Base-by-base conservation (phyloP, 495 filamentous ascomycete species). In the Penicillium silybi region DNA sequence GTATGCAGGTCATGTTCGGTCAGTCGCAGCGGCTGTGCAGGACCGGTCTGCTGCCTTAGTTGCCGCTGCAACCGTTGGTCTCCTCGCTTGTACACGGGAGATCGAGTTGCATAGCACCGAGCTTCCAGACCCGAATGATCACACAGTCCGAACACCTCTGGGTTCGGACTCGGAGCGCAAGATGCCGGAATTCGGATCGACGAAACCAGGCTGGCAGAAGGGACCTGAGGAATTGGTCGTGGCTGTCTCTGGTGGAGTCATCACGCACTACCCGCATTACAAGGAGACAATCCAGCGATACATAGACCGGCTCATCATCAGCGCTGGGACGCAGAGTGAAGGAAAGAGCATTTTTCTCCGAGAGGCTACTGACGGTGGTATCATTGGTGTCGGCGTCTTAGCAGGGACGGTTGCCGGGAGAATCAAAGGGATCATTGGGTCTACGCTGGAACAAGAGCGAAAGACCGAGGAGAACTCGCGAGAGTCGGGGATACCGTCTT, bases 171-270 rank as follows among this genome's bases (percentile, higher is more conserved):
- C 38, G 15, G 43, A 56, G 17, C 25, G 13, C 19, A 23, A 48
- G 13, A 18, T 49, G 10, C 40, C 40, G 2, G 48, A 55, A 23
- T 46, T 48, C 13, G 49, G 50, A 19, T 46, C 54, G 1, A 51
- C 58, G 15, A 59, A n/a, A 26, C 46, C 49, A 1, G 54, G 54
- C 10, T 66, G 63, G 65, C 53, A 61, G 27, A 56, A 61, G 9
- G 61, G 67, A 4, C 69, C 69, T 2, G 71, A 84, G 42, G 82
- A 87, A 54, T 64, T 90, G 41, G 79, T 83, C 11, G 80, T 90
- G 13, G 86, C 85, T 9, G 87, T 85, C 48, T 86, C 85, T 1
- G 86, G 86, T 3, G 85, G 86, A 40, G 85, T 85, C 46, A 88
- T 89, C 35, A 78, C 81, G 23, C 79, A 85, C 53, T 88, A 88